Conservation (phyloP, 1,139 yeast genomes). For the Hansenula sp. region DNA sequence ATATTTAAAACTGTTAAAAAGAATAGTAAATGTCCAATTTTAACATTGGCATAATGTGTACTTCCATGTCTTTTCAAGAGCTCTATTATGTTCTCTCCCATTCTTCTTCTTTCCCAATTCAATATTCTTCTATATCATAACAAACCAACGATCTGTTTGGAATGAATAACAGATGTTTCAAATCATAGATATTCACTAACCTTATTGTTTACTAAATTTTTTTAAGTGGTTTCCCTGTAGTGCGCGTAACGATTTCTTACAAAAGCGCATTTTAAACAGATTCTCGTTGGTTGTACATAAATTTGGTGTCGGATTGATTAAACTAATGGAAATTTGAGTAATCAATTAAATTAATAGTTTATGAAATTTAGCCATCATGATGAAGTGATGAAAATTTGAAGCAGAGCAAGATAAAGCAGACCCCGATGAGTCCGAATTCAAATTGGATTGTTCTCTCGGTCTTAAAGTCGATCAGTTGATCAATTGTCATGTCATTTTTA, state of each 20-base stretch:
- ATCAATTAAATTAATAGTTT: no score
- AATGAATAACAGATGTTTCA: background rate
- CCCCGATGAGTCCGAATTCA: no score
- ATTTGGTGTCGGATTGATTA: no score
- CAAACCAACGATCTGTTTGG: background rate
- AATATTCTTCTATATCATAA: background rate
- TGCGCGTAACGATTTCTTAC: background rate
- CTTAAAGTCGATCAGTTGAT: no score
- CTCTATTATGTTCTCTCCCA: constrained; percentile 2
- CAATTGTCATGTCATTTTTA: no score
- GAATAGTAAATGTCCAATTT: constrained; percentile 46
- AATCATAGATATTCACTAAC: no score
- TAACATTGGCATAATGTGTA: constrained; percentile 38
- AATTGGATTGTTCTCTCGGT: no score
- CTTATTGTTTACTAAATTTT: background rate
- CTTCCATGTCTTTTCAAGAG: constrained; percentile 26
- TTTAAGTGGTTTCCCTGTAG: no score
- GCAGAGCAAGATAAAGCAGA: no score
- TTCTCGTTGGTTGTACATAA: background rate
- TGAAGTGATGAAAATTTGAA: no score
- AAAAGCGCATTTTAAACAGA: background rate
- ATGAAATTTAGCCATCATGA: no score
- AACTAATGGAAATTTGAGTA: no score
- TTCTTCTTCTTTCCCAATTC: background rate
- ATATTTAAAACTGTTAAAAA: constrained; percentile 32